Base-by-base conservation (phyloP, 2,329 filamentous ascomycete species). In the Ceratocystis huliohia region DNA sequence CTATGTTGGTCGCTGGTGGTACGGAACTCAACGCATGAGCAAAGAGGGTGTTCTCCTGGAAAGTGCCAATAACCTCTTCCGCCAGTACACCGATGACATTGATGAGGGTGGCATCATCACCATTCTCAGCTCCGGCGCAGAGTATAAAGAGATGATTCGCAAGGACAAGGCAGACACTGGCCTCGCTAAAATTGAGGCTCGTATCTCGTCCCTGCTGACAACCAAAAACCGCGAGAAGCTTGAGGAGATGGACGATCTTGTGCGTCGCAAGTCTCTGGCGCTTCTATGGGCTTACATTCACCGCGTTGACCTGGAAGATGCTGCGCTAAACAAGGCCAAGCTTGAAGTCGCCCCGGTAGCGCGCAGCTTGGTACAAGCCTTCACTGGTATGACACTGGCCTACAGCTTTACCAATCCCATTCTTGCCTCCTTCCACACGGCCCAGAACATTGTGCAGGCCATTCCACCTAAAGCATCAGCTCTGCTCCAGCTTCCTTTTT, bases 1-100 rank as follows among this genome's bases (percentile, higher is more conserved):
- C 75, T 80, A 94, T 61, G 93, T 99, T 66, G 94, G 94, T 61
- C 91, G 88, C 68, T 99, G 94, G 94, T 99, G 94, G 94, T 99
- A 99, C 74, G 94, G 95, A 68, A 95, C 91, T 44, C 93, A 96
- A 76, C 85, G 87, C 72, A 85, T 89, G 76, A 97, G 94, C 46
- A 95, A 93, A 78, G 95, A 99, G 76, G 91, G 90, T 71, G 88
- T 97, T 30, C 81, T 96, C 66, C 88, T 96, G 74, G 90, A 94
- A 74, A 96, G 89, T 76, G 92, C 95, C 71, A 95, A 95, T 75
- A 92, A 91, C 70, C 83, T 99, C 67, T 97, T 99, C 82, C 88
- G 87, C 71, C 91, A 96, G 73, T 99, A 95, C 77, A 86, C 89
- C 70, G 92, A 96, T 65, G 84, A 85, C 69, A 88, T 94, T 69